Conservation (phyloP, 176 grass and related monocot species). For the Oryza coarctata region DNA sequence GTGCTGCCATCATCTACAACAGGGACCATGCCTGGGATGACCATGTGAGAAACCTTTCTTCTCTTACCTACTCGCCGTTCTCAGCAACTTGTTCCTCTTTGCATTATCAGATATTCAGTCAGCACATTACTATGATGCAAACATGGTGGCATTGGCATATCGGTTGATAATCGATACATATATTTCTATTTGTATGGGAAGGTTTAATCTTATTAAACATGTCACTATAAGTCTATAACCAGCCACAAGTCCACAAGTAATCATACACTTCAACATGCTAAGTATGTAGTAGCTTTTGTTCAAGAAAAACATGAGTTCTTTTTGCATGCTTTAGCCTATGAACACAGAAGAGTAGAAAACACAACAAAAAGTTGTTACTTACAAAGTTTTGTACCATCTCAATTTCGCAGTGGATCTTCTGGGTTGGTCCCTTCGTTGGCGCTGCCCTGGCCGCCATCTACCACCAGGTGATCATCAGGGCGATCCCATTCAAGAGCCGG, state of each 20-base stretch:
- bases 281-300: neutral
- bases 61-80: constrained; percentile 18
- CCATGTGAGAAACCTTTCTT: constrained; percentile 57
- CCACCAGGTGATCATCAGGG: constrained; percentile 98
- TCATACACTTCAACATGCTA: neutral
- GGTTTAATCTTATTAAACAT: constrained; percentile 2
- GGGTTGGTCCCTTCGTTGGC: constrained; percentile 92
- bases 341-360: neutral
- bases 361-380: neutral
- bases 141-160: constrained; percentile 15
- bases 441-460: constrained; percentile 88
- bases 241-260: constrained; percentile 9
- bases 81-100: neutral
- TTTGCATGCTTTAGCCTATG: neutral
- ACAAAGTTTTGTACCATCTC: neutral
- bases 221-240: neutral
- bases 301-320: neutral
- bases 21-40: constrained; percentile 71
- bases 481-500: constrained; percentile 92
- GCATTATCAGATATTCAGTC: neutral
- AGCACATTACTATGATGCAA: neutral
- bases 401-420: constrained; percentile 85
- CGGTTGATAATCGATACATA: neutral
- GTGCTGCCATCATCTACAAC: constrained; percentile 90
- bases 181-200: neutral